Base-by-base conservation (phyloP, 2,329 filamentous ascomycete species). In the Blumeria graminis region DNA sequence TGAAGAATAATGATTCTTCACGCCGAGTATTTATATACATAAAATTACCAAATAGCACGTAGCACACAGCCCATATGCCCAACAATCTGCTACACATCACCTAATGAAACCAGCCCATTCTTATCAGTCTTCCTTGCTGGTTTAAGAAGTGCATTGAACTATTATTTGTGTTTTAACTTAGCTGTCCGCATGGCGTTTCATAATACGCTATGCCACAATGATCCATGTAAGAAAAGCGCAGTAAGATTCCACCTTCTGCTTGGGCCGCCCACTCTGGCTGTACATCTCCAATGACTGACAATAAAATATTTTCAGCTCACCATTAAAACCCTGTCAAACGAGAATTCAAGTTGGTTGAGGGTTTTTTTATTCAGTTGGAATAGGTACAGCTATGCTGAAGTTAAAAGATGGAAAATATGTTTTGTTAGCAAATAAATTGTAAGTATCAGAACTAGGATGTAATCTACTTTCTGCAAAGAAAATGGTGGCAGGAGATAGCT, bases 381-480 rank as follows among this genome's bases (percentile, higher is more conserved):
- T n/a, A n/a, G n/a, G n/a, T n/a, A n/a, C n/a, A n/a, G n/a, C n/a
- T n/a, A n/a, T n/a, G n/a, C n/a, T n/a, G n/a, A n/a, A n/a, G n/a
- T n/a, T n/a, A n/a, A n/a, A n/a, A n/a, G n/a, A n/a, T 48, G 11
- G 45, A 48, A 48, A 48, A 28, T 48, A 48, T 7, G 33, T 48
- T 48, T 48, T 48, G 10, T 52, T 34, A 52, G 28, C 48, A 52
- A 52, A 52, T 8, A 52, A 28, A 36, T 22, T 52, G 16, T 36
- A 35, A 35, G 48, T 52, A 35, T 33, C 48, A 35, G 48, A 22
- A 35, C 10, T 52, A 10, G 48, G 48, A n/a, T 52, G 48, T 52
- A 35, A 52, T 52, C 48, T 52, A 16, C 48, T 52, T 52, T 52
- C 48, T 35, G 48, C 36, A 52, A 52, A 52, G 48, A 52, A 52